Evolutionary conservation across 2,329 filamentous ascomycete species (phyloP), one percentile per base, ranked within the genome.

Genomic region (Cladophialophora chaetospira): DNA sequence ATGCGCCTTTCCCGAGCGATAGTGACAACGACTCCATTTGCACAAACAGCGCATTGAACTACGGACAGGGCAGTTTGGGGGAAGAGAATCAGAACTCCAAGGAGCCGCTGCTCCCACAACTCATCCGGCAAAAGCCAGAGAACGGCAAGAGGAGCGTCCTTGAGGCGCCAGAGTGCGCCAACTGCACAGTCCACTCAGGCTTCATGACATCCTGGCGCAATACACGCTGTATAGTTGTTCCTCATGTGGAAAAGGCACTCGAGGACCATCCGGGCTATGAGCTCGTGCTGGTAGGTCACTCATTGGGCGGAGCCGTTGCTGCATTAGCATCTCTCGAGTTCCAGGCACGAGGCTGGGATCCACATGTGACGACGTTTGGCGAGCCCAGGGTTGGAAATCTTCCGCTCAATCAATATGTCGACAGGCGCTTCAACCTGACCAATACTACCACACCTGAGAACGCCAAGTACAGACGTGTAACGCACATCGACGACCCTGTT

Each of bases 111-210:
- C 54, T 63, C 11, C 59, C 63, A 35, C 63, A 58, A 52, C 50
- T 61, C 23, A 19, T 47, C 23, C 58, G 46, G 49, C 60, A 40
- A 48, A 59, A 40, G 46, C 55, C 26, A 55, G 63, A 11, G 48
- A 68, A 42, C 53, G 65, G 43, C 62, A 67, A 6, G 69, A 66
- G 38, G 66, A 11, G 26, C 11, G n/a, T 19, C 26, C 66, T 35
- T 61, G 69, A 36, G 15, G 69, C 69, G 40, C 23, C 23, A 2
- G 82, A 79, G 64, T 99, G 94, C 73, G 71, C 77, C 5, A 93
- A 96, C 71, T 99, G 94, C 72, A 96, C 89, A 4, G 93, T 97
- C 1, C 94, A 99, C 70, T 86, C 85, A 58, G 94, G 94, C 15
- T 99, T 99, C 73, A 83, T 94, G 69, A 79, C 82, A 13, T 92